Percentiles rank a stretch among this genome's conserved stretches.
These are phyloP conservation scores for Pisolithus marmoratus DNA, from an alignment of 768 basidiomycete genomes.

Conservation along the genomic window DNA sequence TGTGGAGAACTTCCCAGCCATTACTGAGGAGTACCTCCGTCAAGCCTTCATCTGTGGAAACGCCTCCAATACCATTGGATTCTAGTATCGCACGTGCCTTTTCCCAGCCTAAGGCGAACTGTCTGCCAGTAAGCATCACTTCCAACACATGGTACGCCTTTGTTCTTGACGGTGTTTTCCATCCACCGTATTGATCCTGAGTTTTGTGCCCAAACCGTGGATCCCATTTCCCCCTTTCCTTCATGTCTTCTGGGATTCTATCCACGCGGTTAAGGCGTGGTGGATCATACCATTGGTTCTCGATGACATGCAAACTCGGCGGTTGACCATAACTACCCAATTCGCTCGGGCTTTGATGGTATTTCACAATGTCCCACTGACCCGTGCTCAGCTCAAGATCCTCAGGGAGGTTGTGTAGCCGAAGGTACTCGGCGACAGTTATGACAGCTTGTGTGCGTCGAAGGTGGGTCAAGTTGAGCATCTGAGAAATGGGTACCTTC, in stretches of 20 bases:
- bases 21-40: constrained; percentile 25
- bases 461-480: constrained; percentile 40
- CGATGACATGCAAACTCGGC: constrained; percentile 29
- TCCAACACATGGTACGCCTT: constrained; percentile 16
- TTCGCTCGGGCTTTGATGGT: constrained; percentile 26
- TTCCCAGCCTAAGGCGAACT: constrained; percentile 16
- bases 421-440: constrained; percentile 38
- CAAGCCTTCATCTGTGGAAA: constrained; percentile 25
- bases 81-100: constrained; percentile 16
- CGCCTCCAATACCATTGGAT: constrained; percentile 7
- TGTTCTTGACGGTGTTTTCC: constrained; percentile 18
- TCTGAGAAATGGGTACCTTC: constrained; percentile 30
- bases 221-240: constrained; percentile 27
- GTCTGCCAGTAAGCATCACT: constrained; percentile 13
- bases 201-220: constrained; percentile 7
- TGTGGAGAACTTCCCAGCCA: constrained; percentile 33
- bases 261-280: constrained; percentile 33
- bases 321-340: constrained; percentile 16
- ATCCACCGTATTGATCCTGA: constrained; percentile 15
- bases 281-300: constrained; percentile 39
- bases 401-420: constrained; percentile 32
- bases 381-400: constrained; percentile 33
- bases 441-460: constrained; percentile 34
- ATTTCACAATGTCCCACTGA: constrained; percentile 32
- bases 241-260: constrained; percentile 27